Base-by-base conservation (phyloP, 768 basidiomycete species). In the Roridomyces roridus region DNA sequence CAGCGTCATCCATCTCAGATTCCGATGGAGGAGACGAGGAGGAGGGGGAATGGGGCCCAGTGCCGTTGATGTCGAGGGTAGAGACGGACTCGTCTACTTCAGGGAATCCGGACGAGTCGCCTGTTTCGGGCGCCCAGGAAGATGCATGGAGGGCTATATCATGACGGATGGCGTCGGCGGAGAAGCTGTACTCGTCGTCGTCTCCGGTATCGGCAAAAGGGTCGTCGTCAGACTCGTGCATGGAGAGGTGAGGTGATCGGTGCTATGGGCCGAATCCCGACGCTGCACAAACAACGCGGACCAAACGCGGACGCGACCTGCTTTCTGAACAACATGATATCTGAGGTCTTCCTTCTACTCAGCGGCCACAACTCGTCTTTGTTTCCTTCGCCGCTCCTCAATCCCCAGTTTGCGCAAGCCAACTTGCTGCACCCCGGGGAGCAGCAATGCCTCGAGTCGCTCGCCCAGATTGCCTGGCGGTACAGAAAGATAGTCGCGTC, bases 391-490 rank as follows among this genome's bases (percentile, higher is more conserved):
- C 76, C 85, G 55, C 74, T 73, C 28, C 67, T 91, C 37, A 81
- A 86, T 66, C 84, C 89, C 5, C 81, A 86, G 0, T 88, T 94
- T 65, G 55, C 71, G 6, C n/a, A n/a, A 34, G 31, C 31, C 78
- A 85, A 4, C 84, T 94, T n/a, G 15, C 83, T 97, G 4, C 94
- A 97, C 66, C 94, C 94, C 3, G 94, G 94, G 10, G 94, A 96
- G 67, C 82, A 87, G 49, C 85, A 94, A 69, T 89, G 87, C 60
- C 80, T 96, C n/a, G 88, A 93, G 66, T 81, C 85, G 10, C 83
- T 97, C 3, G 90, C 85, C 9, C 79, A 81, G 44, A 84, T 96
- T 45, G 94, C 91, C 1, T 80, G 78, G 47, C 84, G 88, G 23
- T 96, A 94, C 72, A 79, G 84, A 57, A 87, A 78, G 59, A 86